Base-by-base conservation (phyloP, 2,329 filamentous ascomycete species). In the Cladorrhinum sp. region DNA sequence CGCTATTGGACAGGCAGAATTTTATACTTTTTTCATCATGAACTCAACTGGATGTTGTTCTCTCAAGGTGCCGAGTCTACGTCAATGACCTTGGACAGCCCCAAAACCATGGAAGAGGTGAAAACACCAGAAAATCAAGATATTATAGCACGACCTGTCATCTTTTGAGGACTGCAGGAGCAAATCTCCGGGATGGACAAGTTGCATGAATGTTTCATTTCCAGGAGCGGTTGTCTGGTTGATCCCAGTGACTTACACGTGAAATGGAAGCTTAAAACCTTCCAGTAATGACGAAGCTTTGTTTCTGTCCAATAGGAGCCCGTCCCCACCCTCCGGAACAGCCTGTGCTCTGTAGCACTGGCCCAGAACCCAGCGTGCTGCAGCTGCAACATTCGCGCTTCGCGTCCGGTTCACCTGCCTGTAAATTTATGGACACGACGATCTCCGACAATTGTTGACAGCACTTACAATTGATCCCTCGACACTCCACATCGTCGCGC, bases 361-460 rank as follows among this genome's bases (percentile, higher is more conserved):
- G 10, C 21, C 21, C 12, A 21, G 9, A 51, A 20, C 21, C 21
- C 49, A 51, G 49, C 49, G 49, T 24, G 49, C 49, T 16, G 49
- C 49, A 51, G 20, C n/a, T 28, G 49, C 49, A 57, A 18, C 54
- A 18, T 57, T 59, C 65, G 67, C 65, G 65, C 62, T 46, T 65
- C 67, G 67, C 67, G 67, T 67, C 63, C 59, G 57, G 48, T 48
- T 63, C 42, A 46, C 42, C 18, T 61, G 21, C 57, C 65, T 54
- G 55, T 46, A 65, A 69, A 64, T 67, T 70, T 70, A 68, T 71
- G 69, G 68, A 70, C 67, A 67, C 65, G 58, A 64, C 59, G 61
- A 58, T 65, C 57, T 57, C 55, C 9, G 42, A 20, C 18, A 46
- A 46, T 46, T 46, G 42, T 46, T 21, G n/a, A 46, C 56, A 59